phyloP scores from a whole-genome alignment of 2,329 filamentous ascomycete genomes.

The Arachnomyces sp. region DNA sequence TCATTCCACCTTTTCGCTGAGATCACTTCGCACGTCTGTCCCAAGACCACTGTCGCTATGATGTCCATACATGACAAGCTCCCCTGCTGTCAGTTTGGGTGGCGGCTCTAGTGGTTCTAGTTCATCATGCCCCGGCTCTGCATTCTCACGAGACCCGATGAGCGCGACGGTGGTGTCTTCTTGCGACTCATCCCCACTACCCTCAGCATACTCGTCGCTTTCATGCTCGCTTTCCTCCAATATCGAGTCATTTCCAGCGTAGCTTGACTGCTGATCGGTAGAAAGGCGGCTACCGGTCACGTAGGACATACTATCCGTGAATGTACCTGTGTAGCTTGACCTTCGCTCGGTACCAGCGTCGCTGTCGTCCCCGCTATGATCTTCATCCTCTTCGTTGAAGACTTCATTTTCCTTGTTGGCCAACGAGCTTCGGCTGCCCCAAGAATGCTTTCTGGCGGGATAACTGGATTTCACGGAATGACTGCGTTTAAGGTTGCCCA shows the following conservation, averaged over 20 bases:
- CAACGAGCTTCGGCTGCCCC: slow-evolving; percentile 47
- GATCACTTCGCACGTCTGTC: slow-evolving; percentile 18
- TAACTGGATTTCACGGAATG: slow-evolving; percentile 65
- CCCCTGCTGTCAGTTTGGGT: slow-evolving; percentile 10
- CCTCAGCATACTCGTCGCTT: slow-evolving; percentile 13
- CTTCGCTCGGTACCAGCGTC: slow-evolving; percentile 43
- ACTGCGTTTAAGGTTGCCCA: slow-evolving; percentile 63
- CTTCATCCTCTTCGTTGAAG: slow-evolving; percentile 58
- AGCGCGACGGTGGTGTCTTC: slow-evolving; percentile 11
- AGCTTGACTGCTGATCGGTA: slow-evolving; percentile 32
- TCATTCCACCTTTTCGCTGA: slow-evolving; percentile 7
- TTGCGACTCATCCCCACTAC: slow-evolving; percentile 8
- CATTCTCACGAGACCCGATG: slow-evolving; percentile 1
- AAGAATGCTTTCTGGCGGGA: slow-evolving; percentile 59
- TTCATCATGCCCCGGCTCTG: slow-evolving; percentile 19
- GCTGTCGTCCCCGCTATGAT: slow-evolving; percentile 38
- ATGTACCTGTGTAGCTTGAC: slow-evolving; percentile 36
- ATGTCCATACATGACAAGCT: slow-evolving; percentile 14
- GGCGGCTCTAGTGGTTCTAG: slow-evolving; percentile 11
- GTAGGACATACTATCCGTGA: slow-evolving; percentile 35
- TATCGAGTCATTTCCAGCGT: slow-evolving; percentile 14
- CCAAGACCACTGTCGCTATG: slow-evolving; percentile 25
- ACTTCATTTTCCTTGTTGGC: slow-evolving; percentile 56
- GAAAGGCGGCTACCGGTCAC: slow-evolving; percentile 34
- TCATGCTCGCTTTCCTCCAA: slow-evolving; percentile 15